Base-by-base conservation (phyloP, 2,329 filamentous ascomycete genomes). In the Penicillium concentricum region DNA sequence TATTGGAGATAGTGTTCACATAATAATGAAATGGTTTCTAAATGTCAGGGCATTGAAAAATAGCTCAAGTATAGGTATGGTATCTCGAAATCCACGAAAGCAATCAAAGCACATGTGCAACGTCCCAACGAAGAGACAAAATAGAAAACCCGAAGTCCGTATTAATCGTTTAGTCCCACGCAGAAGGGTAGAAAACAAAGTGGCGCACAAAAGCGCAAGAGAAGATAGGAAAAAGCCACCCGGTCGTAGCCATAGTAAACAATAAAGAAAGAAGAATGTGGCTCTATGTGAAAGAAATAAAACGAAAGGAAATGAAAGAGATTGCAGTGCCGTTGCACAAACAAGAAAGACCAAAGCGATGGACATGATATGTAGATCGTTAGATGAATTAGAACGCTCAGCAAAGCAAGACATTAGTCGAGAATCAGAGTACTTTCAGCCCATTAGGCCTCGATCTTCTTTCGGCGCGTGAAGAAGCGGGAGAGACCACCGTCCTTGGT, bases 381-480 rank as follows among this genome's bases (percentile, higher is more conserved):
- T 60, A 66, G 49, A 65, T 56, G 50, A 49, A 44, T 56, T 49
- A 30, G 53, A 66, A 63, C 63, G 64, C 64, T 66, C 57, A 58
- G 51, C 45, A 65, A 63, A 61, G 56, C 51, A 65, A 61, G 55
- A 57, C 44, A 61, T 62, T 38, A 38, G 47, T 51, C 51, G 45
- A 61, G 43, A 38, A 52, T 53, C 37, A 39, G 30, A 35, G n/a
- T 38, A 46, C 16, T 39, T 42, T 38, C 22, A 35, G 37, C 46
- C 43, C 18, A 30, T 59, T 61, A 67, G 2, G 47, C 67, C 44
- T 67, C 69, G 30, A 69, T 53, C 62, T 69, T 72, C 59, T 67
- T 71, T 46, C 66, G 67, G 34, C 70, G 65, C 22, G 62, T 59
- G 50, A 76, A 76, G 51, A 76, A 71, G 52, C 68, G 72, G n/a